Evolutionary conservation across 2,329 filamentous ascomycete species (phyloP), one percentile per base, ranked within the genome.

Genomic region (Hypoxylon sp.): DNA sequence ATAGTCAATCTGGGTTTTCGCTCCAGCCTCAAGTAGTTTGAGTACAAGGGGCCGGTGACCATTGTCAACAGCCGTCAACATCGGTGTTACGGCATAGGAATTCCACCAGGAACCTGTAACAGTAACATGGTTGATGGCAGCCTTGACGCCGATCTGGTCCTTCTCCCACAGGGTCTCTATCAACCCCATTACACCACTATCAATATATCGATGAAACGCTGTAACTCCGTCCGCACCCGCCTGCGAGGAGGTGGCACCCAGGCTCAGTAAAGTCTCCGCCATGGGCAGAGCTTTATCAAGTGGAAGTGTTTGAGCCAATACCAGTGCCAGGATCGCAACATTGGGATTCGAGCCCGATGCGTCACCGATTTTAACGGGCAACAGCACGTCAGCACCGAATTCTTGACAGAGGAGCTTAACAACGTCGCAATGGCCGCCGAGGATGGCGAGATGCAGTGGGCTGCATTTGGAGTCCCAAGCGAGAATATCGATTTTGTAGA

Each of bases 381-480:
- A 82, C 14, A 94, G 82, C 0, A 91, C 85, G 77, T 97, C 93
- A 3, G 93, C 92, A 6, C 92, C 93, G 74, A 93, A 96, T 68
- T 90, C 82, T 48, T 89, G 83, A 57, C 92, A 91, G 5, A 97
- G 85, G 23, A 88, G 78, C 63, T 90, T 87, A 13, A 95, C 91
- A 10, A 89, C 86, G 3, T 91, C 85, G 25, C 86, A 82, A 70
- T 95, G 90, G 0, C 92, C 93, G 65, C 88, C 87, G 1, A 92
- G 77, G 66, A 97, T 93, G 6, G 93, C 93, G 28, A 94, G 84
- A 77, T 97, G 93, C 4, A 97, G 83, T 1, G 93, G 89, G 11
- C 91, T 91, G 63, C 89, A 87, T 3, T 90, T 88, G 4, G 85
- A 86, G 73, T 97, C 93, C 93, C 93, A 97, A 1, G 92, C 88